phyloP scores from a whole-genome alignment of 768 basidiomycete species.

The Pisolithus orientalis region DNA sequence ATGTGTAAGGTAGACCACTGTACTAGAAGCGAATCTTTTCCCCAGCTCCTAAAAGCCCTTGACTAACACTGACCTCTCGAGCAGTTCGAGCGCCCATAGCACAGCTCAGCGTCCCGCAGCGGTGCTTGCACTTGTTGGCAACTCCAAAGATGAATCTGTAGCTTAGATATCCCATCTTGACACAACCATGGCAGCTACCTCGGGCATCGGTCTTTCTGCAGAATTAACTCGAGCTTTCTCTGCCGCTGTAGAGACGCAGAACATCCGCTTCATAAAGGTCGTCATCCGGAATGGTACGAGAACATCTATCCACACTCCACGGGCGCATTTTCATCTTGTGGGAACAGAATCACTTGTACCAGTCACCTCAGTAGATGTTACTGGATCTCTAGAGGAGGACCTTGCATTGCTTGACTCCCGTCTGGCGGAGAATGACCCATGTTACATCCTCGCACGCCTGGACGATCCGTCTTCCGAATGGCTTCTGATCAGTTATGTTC shows the following conservation, averaged over 20 bases:
- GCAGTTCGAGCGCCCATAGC: too few species aligned
- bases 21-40: not conserved
- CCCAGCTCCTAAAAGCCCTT: not conserved
- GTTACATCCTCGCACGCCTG: conserved; percentile 68
- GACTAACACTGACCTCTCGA: not conserved
- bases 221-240: conserved; percentile 55
- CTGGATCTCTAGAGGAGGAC: conserved; percentile 56
- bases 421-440: conserved; percentile 55
- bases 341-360: conserved; percentile 61
- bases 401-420: conserved; percentile 50
- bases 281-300: conserved; percentile 66
- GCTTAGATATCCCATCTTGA: too few species aligned
- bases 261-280: conserved; percentile 70
- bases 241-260: conserved; percentile 43
- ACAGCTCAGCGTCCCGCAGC: too few species aligned
- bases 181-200: conserved; percentile 58
- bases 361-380: conserved; percentile 42
- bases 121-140: too few species aligned
- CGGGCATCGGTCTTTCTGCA: conserved; percentile 60
- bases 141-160: too few species aligned
- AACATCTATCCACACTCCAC: conserved; percentile 5
- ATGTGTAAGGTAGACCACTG: conserved; percentile 28
- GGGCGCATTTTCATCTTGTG: conserved; percentile 19
- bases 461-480: conserved; percentile 60
- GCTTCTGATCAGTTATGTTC: conserved; percentile 76